Evolutionary conservation across 345 rosid genomes (phyloP).

Genomic region (Citrus sp.): DNA sequence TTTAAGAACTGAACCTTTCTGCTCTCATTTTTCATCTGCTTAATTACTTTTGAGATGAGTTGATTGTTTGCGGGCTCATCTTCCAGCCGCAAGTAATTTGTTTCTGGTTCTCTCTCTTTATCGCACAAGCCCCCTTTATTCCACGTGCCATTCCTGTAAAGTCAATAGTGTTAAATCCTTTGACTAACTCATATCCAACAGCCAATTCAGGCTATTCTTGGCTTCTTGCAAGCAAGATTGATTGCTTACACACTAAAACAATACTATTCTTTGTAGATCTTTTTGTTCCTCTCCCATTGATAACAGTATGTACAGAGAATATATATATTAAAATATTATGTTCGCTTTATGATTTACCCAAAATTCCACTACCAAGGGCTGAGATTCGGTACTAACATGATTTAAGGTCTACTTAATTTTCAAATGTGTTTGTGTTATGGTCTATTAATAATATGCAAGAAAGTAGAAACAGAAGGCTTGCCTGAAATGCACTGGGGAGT

Average conservation of each 20-base stretch:
- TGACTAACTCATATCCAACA: not conserved
- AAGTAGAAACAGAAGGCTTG: constrained; percentile 16
- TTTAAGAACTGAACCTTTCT: constrained; percentile 58
- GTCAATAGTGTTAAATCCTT: not conserved
- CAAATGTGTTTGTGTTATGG: not conserved
- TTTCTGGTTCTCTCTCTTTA: constrained; percentile 52
- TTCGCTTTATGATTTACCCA: not conserved
- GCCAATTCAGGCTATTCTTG: not conserved
- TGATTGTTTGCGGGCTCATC: constrained; percentile 53
- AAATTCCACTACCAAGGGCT: too few relatives aligned
- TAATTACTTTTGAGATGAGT: constrained; percentile 44
- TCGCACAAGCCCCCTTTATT: constrained; percentile 68
- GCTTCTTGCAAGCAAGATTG: not conserved
- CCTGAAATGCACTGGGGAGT: constrained; percentile 86
- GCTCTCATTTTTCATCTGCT: constrained; percentile 38
- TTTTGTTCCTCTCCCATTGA: not conserved
- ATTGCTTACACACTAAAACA: not conserved
- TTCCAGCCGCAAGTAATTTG: constrained; percentile 32
- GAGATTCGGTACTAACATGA: not conserved
- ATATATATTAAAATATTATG: too few relatives aligned
- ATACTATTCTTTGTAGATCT: not conserved
- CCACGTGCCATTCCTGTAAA: constrained; percentile 75
- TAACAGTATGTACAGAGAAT: not conserved
- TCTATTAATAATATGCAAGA: not conserved
- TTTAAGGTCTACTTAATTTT: not conserved